Conservation (phyloP, 2,329 filamentous ascomycete genomes). For the Aspergillus fumigatiaffinis region DNA sequence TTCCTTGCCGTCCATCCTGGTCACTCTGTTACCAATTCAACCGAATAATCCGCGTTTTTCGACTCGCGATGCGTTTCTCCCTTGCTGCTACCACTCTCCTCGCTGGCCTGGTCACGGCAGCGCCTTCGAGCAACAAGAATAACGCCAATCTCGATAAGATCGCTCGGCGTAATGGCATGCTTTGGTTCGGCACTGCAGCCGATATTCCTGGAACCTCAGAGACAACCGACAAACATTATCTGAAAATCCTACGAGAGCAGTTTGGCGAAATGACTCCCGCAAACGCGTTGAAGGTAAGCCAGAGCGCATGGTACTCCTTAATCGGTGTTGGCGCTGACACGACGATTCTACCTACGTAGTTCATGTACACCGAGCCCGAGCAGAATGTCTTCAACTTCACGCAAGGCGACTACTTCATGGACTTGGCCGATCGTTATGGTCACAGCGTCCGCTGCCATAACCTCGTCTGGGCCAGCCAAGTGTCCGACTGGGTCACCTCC, state of each 20-base stretch:
- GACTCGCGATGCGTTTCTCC: neutral
- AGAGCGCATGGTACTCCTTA: neutral
- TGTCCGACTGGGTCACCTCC: slow-evolving; percentile 46
- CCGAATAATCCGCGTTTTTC: neutral
- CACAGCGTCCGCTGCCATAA: slow-evolving; percentile 60
- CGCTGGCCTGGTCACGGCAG: neutral
- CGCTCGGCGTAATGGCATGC: slow-evolving; percentile 50
- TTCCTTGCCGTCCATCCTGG: neutral
- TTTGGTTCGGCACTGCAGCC: slow-evolving; percentile 54
- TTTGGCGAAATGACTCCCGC: slow-evolving; percentile 62
- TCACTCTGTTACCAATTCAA: too few species aligned
- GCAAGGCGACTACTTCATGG: slow-evolving; percentile 47
- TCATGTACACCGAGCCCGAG: slow-evolving; percentile 55
- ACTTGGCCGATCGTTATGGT: slow-evolving; percentile 28
- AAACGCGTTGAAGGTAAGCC: slow-evolving; percentile 51
- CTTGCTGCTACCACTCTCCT: neutral
- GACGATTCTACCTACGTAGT: slow-evolving; percentile 39
- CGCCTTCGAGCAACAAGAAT: neutral
- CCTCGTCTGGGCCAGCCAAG: slow-evolving; percentile 41
- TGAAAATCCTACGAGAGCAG: slow-evolving; percentile 50
- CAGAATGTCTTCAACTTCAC: slow-evolving; percentile 55
- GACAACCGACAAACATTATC: slow-evolving; percentile 50
- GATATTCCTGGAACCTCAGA: slow-evolving; percentile 46
- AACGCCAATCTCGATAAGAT: slow-evolving; percentile 45
- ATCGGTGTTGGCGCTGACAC: slow-evolving; percentile 2